Percentiles rank a stretch among this genome's conserved stretches.
Conservation (phyloP, 257 asterid genomes). For the Agastache rugosa region DNA sequence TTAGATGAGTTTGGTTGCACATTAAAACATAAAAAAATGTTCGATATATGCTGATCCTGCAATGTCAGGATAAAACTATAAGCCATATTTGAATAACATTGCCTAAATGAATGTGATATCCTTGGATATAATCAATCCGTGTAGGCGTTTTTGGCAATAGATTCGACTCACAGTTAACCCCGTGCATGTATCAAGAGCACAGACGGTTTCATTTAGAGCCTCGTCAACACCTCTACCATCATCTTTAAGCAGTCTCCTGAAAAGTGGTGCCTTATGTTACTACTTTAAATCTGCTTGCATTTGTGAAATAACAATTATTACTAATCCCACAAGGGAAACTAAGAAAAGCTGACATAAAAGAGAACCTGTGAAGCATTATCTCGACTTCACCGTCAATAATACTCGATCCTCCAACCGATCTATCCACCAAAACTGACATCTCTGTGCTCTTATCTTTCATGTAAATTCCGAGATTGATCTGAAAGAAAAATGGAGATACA, state of each 20-base stretch:
- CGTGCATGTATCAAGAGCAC: conserved; percentile 55
- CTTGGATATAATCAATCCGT: too few relatives aligned
- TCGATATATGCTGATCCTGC: too few relatives aligned
- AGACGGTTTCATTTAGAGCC: conserved; percentile 86
- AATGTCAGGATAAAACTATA: too few relatives aligned
- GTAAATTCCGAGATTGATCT: conserved; percentile 94
- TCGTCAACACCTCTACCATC: conserved; percentile 93
- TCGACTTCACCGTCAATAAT: conserved; percentile 84
- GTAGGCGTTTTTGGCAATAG: background rate
- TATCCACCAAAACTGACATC: conserved; percentile 91
- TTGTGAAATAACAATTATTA: background rate
- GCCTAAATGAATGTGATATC: too few relatives aligned
- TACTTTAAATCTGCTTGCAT: conserved; percentile 8
- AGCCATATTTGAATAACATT: too few relatives aligned
- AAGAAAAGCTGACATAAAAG: background rate
- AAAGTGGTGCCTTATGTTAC: conserved; percentile 38
- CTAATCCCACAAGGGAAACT: background rate
- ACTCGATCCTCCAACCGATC: conserved; percentile 96
- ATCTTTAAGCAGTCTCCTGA: conserved; percentile 82
- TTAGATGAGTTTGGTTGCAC: too few relatives aligned
- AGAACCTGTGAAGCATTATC: conserved; percentile 89
- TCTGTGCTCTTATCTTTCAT: conserved; percentile 75
- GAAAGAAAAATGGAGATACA: conserved; percentile 29
- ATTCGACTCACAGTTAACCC: conserved; percentile 77
- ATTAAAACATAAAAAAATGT: too few relatives aligned